Evolutionary conservation across 139 green algal genomes (phyloP).

Genomic region (Coelastrella sp.): DNA sequence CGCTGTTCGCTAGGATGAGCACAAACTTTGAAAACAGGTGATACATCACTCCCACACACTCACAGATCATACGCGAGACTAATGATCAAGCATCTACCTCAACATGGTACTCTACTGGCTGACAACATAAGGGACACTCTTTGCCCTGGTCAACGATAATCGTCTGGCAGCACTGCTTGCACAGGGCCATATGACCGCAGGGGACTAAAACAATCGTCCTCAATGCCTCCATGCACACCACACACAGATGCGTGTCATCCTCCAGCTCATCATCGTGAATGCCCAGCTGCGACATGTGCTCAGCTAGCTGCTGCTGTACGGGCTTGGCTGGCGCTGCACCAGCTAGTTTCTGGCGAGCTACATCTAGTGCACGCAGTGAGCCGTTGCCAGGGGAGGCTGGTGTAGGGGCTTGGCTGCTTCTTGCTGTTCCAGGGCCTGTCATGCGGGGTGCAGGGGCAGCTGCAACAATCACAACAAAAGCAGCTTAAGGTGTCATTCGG

Average conservation of each 20-base stretch:
- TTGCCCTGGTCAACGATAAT: slow-evolving; percentile 25
- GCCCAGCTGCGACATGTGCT: slow-evolving; percentile 21
- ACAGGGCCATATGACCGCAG: slow-evolving; percentile 70
- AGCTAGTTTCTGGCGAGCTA: slow-evolving; percentile 9
- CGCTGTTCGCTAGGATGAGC: not conserved
- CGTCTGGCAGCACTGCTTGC: slow-evolving; percentile 50
- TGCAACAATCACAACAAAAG: not conserved
- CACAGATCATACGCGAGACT: not conserved
- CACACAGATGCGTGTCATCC: slow-evolving; percentile 47
- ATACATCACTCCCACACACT: not conserved
- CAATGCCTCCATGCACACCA: slow-evolving; percentile 56
- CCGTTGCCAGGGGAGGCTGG: not conserved
- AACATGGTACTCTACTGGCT: slow-evolving; percentile 21
- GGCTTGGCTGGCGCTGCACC: not conserved
- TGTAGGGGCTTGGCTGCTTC: not conserved
- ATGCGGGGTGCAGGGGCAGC: not conserved
- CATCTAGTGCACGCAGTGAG: not conserved
- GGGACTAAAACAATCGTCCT: slow-evolving; percentile 56
- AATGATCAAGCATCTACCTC: slow-evolving; percentile 1
- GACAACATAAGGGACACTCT: slow-evolving; percentile 44
- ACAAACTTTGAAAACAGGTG: not conserved
- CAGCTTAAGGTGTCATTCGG: not conserved
- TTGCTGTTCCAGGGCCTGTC: slow-evolving; percentile 25
- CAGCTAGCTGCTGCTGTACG: slow-evolving; percentile 3
- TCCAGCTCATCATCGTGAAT: not conserved